Evolutionary conservation across 768 basidiomycete genomes (phyloP).

Genomic region (Phanerodontia chrysosporium): DNA sequence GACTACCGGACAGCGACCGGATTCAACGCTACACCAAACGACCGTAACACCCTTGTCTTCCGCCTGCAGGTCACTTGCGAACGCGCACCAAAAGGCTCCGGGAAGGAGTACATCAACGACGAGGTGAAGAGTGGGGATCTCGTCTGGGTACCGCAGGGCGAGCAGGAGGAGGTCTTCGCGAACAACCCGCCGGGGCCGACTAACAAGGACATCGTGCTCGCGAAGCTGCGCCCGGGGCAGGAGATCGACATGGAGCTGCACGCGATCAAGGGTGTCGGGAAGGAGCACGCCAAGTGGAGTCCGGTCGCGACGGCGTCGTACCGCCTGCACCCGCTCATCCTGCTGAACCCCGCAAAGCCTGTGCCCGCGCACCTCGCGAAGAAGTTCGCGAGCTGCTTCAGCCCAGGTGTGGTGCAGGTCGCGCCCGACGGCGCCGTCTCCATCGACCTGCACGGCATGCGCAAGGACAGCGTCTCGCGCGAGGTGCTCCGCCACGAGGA

Average conservation of each 20-base stretch:
- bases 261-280: slow-evolving; percentile 88
- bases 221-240: slow-evolving; percentile 91
- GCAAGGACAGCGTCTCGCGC: slow-evolving; percentile 85
- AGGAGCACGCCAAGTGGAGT: slow-evolving; percentile 94
- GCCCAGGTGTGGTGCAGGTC: slow-evolving; percentile 72
- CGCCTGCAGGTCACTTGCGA: slow-evolving; percentile 62
- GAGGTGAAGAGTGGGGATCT: slow-evolving; percentile 60
- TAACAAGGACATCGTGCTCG: slow-evolving; percentile 81
- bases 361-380: slow-evolving; percentile 73
- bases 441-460: slow-evolving; percentile 60
- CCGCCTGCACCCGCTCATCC: slow-evolving; percentile 82
- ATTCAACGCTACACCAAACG: slow-evolving; percentile 63
- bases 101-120: slow-evolving; percentile 19
- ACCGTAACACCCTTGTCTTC: slow-evolving; percentile 91
- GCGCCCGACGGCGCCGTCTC: slow-evolving; percentile 55
- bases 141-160: slow-evolving; percentile 77
- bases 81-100: slow-evolving; percentile 42
- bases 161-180: slow-evolving; percentile 62
- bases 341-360: slow-evolving; percentile 61
- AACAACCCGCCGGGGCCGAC: slow-evolving; percentile 55
- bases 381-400: slow-evolving; percentile 87
- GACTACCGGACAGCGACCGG: slow-evolving; percentile 41
- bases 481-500: slow-evolving; percentile 92
- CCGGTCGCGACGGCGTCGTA: slow-evolving; percentile 99
- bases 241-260: slow-evolving; percentile 81